Evolutionary conservation across 2,329 filamentous ascomycete species (phyloP).

Genomic region (Fusarium bulbicola): DNA sequence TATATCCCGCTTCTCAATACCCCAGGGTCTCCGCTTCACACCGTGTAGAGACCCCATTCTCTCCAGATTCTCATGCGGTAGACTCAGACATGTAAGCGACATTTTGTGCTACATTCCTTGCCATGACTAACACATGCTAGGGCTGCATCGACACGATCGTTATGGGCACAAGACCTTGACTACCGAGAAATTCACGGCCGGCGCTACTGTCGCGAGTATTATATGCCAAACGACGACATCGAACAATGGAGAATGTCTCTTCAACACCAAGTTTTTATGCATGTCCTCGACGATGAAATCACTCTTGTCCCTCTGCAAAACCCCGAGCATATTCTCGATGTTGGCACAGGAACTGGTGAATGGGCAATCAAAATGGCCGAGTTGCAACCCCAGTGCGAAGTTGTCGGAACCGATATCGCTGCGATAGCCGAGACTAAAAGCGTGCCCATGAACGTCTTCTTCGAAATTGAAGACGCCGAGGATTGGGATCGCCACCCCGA

Average conservation of each 20-base stretch:
- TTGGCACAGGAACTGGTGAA: constrained; percentile 67
- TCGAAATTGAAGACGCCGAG: constrained; percentile 68
- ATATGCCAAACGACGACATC: constrained; percentile 72
- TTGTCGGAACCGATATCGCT: constrained; percentile 67
- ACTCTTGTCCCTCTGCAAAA: constrained; percentile 54
- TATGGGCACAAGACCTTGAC: constrained; percentile 62
- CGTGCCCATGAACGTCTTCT: constrained; percentile 67
- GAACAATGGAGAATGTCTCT: constrained; percentile 71
- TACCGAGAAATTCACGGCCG: constrained; percentile 69
- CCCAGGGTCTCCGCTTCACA: constrained; percentile 49
- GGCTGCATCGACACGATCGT: constrained; percentile 57
- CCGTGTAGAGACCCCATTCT: constrained; percentile 48
- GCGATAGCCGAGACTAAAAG: constrained; percentile 64
- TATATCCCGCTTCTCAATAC: constrained; percentile 55
- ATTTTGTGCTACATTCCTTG: neutral
- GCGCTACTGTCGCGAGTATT: constrained; percentile 69
- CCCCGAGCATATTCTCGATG: constrained; percentile 59
- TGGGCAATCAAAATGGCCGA: constrained; percentile 64
- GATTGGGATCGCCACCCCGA: constrained; percentile 65
- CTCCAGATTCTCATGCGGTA: constrained; percentile 39
- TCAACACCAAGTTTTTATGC: constrained; percentile 70
- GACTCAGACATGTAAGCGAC: constrained; percentile 53
- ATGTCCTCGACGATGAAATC: constrained; percentile 56
- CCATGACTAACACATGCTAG: constrained; percentile 36
- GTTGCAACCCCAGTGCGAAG: constrained; percentile 61